Base-by-base conservation (phyloP, 139 green algal species). In the Penium margaritaceum region DNA sequence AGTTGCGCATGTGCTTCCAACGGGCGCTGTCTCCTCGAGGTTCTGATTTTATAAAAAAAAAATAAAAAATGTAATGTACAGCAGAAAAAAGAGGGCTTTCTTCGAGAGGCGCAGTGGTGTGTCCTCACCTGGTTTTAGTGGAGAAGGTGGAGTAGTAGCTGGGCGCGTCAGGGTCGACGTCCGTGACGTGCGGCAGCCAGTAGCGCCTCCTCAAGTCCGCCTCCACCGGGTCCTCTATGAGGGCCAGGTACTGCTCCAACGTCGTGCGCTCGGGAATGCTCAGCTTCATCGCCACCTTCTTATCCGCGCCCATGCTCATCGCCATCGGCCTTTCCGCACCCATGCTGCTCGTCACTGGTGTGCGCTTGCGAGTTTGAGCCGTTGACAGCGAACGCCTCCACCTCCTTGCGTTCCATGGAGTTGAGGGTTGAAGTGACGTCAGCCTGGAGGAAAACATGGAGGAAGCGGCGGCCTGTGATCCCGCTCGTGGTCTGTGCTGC, bases 121-220 rank as follows among this genome's bases (percentile, higher is more conserved):
- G n/a, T n/a, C n/a, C n/a, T 61, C 17, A 75, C 68, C 68, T 75
- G 39, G 68, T 68, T 36, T 75, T 75, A 0, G 68, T 75, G 19
- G 29, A 75, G 34, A 75, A 75, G 29, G 43, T 75, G 15, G 68
- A 75, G n/a, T 54, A 57, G 19, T 54, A 39, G 29, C 47, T 32
- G 14, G 34, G 19, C 15, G 37, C 21, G 38, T 43, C 24, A 43
- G 68, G 68, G 9, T 63, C 21, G 3, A 75, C 19, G 69, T 75
- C 68, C 9, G 68, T 75, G 32, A 75, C 30, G 46, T 75, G 68
- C 9, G 68, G 68, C 27, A 75, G 33, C 51, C 68, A 68, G 38
- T 68, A 75, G 9, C 68, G 68, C 29, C 38, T 75, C 38, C 51
- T 15, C 14, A 75, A 30, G 17, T 67, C 68, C 0, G 68, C 47